Evolutionary conservation across 768 basidiomycete species (phyloP).

Genomic region (Gloeostereum incarnatum): DNA sequence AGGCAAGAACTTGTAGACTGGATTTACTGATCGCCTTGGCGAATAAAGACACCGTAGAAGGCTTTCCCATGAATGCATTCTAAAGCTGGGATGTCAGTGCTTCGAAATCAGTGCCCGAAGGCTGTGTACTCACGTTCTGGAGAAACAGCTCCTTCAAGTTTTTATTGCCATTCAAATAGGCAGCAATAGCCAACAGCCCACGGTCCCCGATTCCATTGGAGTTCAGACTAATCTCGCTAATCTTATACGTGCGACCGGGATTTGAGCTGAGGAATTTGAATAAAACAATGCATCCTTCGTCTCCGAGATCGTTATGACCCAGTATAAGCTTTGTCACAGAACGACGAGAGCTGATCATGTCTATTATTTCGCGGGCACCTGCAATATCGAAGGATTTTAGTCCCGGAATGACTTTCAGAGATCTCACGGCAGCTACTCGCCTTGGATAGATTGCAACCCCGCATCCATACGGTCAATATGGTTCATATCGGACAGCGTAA

Average conservation of each 20-base stretch:
- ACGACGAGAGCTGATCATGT: slow-evolving; percentile 32
- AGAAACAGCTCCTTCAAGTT: slow-evolving; percentile 41
- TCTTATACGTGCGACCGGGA: slow-evolving; percentile 31
- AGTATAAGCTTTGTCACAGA: slow-evolving; percentile 43
- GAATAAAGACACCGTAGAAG: slow-evolving; percentile 27
- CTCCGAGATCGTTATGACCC: slow-evolving; percentile 46
- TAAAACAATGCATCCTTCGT: slow-evolving; percentile 45
- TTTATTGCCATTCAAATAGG: slow-evolving; percentile 38
- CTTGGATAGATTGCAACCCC: slow-evolving; percentile 15
- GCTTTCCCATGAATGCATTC: slow-evolving; percentile 32
- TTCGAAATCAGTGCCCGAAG: slow-evolving; percentile 1
- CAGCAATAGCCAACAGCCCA: slow-evolving; percentile 43
- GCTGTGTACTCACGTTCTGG: slow-evolving; percentile 38
- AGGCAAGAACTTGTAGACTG: slow-evolving; percentile 34
- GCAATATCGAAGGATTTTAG: neutral
- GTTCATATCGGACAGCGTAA: too few relatives aligned
- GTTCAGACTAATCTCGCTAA: slow-evolving; percentile 51
- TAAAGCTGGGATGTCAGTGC: slow-evolving; percentile 17
- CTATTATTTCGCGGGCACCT: slow-evolving; percentile 46
- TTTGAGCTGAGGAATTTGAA: slow-evolving; percentile 46
- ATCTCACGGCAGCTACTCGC: slow-evolving; percentile 7
- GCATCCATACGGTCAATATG: slow-evolving; percentile 20
- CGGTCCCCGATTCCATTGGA: slow-evolving; percentile 44
- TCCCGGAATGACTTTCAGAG: neutral
- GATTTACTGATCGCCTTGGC: slow-evolving; percentile 46